Evolutionary conservation across 768 basidiomycete species (phyloP).

Genomic region (Russula compacta): DNA sequence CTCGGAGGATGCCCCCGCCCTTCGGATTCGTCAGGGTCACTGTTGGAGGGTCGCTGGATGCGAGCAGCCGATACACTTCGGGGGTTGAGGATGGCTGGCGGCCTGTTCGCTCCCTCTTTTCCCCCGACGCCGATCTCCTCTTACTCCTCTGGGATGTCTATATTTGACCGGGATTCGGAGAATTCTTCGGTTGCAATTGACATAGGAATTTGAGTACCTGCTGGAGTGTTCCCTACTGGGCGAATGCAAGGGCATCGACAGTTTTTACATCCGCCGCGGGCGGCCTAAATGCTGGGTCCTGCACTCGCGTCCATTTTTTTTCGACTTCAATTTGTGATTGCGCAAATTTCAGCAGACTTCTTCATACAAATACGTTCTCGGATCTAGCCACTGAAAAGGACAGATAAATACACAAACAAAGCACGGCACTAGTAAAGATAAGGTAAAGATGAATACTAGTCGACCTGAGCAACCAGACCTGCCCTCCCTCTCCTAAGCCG

Average conservation of each 20-base stretch:
- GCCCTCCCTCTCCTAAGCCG: slow-evolving; percentile 64
- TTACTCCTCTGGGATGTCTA: slow-evolving; percentile 5
- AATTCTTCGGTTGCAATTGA: slow-evolving; percentile 5
- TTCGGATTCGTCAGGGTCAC: neutral
- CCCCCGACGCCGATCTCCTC: slow-evolving; percentile 4
- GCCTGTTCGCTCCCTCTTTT: neutral
- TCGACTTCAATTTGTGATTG: neutral
- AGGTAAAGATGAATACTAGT: slow-evolving; percentile 28
- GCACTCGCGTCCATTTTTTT: neutral
- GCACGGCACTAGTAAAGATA: slow-evolving; percentile 1
- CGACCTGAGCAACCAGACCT: slow-evolving; percentile 58
- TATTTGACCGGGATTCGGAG: slow-evolving; percentile 3
- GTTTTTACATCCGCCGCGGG: slow-evolving; percentile 8
- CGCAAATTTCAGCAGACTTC: slow-evolving; percentile 8
- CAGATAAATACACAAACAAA: neutral
- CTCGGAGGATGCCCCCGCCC: neutral
- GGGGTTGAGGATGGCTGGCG: neutral
- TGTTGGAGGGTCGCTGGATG: neutral
- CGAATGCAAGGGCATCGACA: neutral
- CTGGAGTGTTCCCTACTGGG: neutral
- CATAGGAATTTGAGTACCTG: neutral
- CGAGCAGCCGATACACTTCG: neutral
- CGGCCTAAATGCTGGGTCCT: slow-evolving; percentile 1
- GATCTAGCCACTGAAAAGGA: slow-evolving; percentile 1
- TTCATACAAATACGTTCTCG: slow-evolving; percentile 5